Evolutionary conservation across 2,329 filamentous ascomycete genomes (phyloP).

Genomic region (Aspergillus ochraceoroseus): DNA sequence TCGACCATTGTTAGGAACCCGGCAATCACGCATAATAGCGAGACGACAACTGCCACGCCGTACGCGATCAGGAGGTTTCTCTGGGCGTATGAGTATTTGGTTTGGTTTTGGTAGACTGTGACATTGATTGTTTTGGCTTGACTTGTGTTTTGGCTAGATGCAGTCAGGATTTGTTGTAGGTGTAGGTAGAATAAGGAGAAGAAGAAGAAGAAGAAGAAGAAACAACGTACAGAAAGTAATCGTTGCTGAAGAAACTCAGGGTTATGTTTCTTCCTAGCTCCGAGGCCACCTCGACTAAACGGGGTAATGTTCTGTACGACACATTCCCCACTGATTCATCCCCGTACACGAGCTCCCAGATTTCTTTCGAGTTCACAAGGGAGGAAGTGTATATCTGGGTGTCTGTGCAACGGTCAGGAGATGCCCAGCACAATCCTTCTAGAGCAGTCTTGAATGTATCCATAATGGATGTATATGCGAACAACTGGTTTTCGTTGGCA

Average conservation of each 20-base stretch:
- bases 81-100: slow-evolving; percentile 2
- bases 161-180: neutral
- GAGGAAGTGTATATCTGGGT: neutral
- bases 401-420: neutral
- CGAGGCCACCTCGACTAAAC: neutral
- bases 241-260: neutral
- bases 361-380: neutral
- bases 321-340: neutral
- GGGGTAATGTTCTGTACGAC: neutral
- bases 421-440: neutral
- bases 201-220: neutral
- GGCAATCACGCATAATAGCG: slow-evolving; percentile 1
- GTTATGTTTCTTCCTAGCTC: slow-evolving; percentile 1
- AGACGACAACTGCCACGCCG: slow-evolving; percentile 3
- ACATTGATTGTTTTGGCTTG: neutral
- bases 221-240: slow-evolving; percentile 1
- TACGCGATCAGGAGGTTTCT: slow-evolving; percentile 5
- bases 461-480: slow-evolving; percentile 2
- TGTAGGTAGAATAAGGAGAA: neutral
- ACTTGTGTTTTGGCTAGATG: neutral
- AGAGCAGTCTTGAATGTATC: neutral
- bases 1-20: slow-evolving; percentile 5
- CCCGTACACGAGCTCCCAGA: neutral
- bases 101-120: neutral
- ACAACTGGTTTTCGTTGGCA: neutral